Percentiles rank a stretch among this genome's conserved stretches.
Evolutionary conservation across 1,139 yeast genomes (phyloP).

Genomic region (Scheffersomyces segobiensis): DNA sequence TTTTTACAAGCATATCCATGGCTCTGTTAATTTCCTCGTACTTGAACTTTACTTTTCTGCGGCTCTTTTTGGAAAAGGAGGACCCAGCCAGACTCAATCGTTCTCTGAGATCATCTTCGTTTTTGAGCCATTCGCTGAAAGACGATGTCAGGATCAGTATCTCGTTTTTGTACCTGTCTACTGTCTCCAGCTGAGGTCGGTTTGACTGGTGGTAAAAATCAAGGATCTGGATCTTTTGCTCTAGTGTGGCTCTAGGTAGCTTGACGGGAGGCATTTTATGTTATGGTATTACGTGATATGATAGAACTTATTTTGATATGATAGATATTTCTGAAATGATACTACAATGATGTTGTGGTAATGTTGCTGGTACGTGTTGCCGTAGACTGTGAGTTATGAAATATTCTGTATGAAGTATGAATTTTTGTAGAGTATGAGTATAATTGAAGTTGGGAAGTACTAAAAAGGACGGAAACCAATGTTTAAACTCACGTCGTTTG

Average conservation of each 20-base stretch:
- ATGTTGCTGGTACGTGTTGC: neutral
- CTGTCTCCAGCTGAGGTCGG: conserved; percentile 59
- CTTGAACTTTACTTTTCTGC: conserved; percentile 52
- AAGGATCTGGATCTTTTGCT: conserved; percentile 56
- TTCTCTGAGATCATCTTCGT: conserved; percentile 49
- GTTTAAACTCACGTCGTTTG: neutral
- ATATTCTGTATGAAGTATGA: neutral
- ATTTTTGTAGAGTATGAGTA: neutral
- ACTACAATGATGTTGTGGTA: neutral
- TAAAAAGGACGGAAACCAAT: neutral
- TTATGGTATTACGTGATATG: neutral
- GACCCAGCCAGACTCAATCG: conserved; percentile 40
- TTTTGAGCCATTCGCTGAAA: conserved; percentile 60
- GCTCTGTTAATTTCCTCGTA: conserved; percentile 59
- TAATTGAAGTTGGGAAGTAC: neutral
- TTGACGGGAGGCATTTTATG: conserved; percentile 18
- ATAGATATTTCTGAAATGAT: neutral
- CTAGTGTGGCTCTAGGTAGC: conserved; percentile 58
- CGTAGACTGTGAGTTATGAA: neutral
- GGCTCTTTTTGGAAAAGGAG: conserved; percentile 38
- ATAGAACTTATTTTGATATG: neutral
- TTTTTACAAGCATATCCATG: conserved; percentile 54
- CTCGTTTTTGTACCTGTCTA: conserved; percentile 48
- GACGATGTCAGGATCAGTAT: conserved; percentile 58
- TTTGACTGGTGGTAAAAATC: conserved; percentile 51